Percentiles rank a stretch among this genome's conserved stretches.
Conservation (phyloP, 2,329 filamentous ascomycete species). For the Colletotrichum musicola region DNA sequence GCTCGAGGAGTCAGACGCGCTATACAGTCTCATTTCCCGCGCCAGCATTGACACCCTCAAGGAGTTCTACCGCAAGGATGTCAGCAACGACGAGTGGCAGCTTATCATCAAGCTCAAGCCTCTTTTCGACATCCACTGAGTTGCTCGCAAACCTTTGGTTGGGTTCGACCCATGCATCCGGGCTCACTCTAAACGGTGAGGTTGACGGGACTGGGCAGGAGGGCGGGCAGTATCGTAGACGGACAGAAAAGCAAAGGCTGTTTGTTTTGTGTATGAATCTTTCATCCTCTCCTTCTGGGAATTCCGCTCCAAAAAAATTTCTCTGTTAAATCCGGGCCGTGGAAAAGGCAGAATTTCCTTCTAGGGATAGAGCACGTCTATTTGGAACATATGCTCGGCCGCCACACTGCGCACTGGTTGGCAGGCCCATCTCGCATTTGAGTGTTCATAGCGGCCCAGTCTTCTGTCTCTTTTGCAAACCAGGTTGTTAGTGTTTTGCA, state of each 20-base stretch:
- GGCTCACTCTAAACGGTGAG: not conserved
- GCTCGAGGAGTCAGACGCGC: constrained; percentile 87
- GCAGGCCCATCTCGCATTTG: no score
- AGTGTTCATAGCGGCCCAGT: no score
- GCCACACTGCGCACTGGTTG: no score
- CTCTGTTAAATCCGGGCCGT: not conserved
- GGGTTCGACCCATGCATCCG: not conserved
- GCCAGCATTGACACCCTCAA: constrained; percentile 94
- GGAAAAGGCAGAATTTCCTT: not conserved
- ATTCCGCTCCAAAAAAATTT: constrained; percentile 10
- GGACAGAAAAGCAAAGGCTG: constrained; percentile 12
- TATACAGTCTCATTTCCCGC: constrained; percentile 91
- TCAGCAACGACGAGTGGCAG: constrained; percentile 92
- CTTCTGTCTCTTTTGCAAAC: no score
- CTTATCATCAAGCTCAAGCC: constrained; percentile 96
- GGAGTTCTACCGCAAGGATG: constrained; percentile 91
- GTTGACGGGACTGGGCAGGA: no score
- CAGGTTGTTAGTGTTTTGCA: no score
- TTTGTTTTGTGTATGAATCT: constrained; percentile 22
- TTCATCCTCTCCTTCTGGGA: not conserved
- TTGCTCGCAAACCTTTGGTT: not conserved
- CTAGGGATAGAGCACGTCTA: no score
- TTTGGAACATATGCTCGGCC: no score
- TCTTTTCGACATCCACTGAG: constrained; percentile 86
- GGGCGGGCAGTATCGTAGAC: no score